These are phyloP conservation scores for Phycomyces nitens DNA, from an alignment of 192 early-diverging fungal species.

Conservation along the genomic window DNA sequence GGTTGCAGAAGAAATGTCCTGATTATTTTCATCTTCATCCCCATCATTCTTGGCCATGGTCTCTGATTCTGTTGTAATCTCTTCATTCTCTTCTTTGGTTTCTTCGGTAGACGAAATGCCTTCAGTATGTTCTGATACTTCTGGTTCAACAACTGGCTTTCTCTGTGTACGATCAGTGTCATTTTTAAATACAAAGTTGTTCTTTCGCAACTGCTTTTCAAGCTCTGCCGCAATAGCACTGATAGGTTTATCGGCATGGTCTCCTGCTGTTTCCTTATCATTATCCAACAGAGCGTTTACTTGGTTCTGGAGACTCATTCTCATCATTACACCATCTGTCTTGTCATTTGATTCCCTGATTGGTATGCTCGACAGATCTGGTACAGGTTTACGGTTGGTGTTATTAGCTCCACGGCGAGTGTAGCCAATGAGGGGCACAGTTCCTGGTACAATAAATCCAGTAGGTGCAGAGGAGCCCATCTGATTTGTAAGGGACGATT, in stretches of 20 bases:
- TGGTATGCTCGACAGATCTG: not conserved
- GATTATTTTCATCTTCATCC: too few relatives aligned
- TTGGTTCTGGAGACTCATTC: slow-evolving; percentile 19
- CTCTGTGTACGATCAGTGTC: too few relatives aligned
- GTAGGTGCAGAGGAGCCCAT: slow-evolving; percentile 23
- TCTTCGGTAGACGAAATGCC: too few relatives aligned
- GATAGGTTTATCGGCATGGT: slow-evolving; percentile 30
- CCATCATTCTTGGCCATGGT: too few relatives aligned
- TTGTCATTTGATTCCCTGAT: not conserved
- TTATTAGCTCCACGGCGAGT: slow-evolving; percentile 16
- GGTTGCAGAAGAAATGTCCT: not conserved
- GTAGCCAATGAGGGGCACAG: slow-evolving; percentile 28
- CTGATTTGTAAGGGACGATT: slow-evolving; percentile 14
- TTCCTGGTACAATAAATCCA: slow-evolving; percentile 33
- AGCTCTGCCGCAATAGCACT: slow-evolving; percentile 32
- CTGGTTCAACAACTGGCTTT: not conserved
- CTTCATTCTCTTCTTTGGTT: too few relatives aligned
- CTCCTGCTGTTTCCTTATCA: not conserved
- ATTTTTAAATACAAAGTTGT: not conserved
- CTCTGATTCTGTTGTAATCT: too few relatives aligned
- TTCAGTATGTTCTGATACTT: not conserved
- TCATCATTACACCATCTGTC: slow-evolving; percentile 12
- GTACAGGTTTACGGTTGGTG: not conserved
- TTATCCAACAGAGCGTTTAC: slow-evolving; percentile 22
- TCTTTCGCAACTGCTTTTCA: slow-evolving; percentile 21